Conservation (phyloP, 2,329 filamentous ascomycete species). For the Neopestalotiopsis sp. region DNA sequence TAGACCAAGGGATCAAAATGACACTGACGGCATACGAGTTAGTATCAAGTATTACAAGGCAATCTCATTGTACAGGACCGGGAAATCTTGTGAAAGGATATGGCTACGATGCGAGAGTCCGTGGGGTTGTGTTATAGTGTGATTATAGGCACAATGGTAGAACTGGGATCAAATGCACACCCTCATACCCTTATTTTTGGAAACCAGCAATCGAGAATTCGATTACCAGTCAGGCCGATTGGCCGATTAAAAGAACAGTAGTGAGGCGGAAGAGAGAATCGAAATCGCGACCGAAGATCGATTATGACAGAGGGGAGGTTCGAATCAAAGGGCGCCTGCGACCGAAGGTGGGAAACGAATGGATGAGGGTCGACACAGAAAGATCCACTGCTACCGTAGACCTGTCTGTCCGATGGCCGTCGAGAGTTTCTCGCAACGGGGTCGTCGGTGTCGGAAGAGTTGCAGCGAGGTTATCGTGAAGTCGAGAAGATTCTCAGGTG, state of each 20-base stretch:
- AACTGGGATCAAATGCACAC: slow-evolving; percentile 6
- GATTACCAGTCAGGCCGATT: background rate
- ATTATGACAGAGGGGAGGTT: slow-evolving; percentile 26
- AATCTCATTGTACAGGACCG: background rate
- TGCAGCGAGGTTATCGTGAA: slow-evolving; percentile 15
- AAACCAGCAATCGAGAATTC: background rate
- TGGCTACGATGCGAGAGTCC: slow-evolving; percentile 1
- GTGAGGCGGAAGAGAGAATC: slow-evolving; percentile 23
- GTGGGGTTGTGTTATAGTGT: background rate
- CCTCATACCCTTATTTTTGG: background rate
- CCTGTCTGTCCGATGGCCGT: slow-evolving; percentile 25
- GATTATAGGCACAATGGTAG: background rate
- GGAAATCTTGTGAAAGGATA: background rate
- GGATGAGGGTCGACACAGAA: slow-evolving; percentile 40
- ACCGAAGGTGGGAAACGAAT: slow-evolving; percentile 49
- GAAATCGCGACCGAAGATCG: background rate
- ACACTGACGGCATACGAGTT: slow-evolving; percentile 5
- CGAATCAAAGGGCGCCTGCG: slow-evolving; percentile 62
- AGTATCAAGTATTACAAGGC: background rate
- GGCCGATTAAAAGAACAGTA: slow-evolving; percentile 33
- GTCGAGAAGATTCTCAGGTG: slow-evolving; percentile 30
- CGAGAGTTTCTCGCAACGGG: slow-evolving; percentile 33
- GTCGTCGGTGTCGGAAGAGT: slow-evolving; percentile 20
- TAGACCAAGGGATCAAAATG: background rate
- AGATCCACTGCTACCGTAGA: slow-evolving; percentile 54